A percentile compares a stretch with the other conserved stretches of the same genome.
Evolutionary conservation across 2,329 filamentous ascomycete genomes (phyloP).

Genomic region (Calonectria multiphialidica): DNA sequence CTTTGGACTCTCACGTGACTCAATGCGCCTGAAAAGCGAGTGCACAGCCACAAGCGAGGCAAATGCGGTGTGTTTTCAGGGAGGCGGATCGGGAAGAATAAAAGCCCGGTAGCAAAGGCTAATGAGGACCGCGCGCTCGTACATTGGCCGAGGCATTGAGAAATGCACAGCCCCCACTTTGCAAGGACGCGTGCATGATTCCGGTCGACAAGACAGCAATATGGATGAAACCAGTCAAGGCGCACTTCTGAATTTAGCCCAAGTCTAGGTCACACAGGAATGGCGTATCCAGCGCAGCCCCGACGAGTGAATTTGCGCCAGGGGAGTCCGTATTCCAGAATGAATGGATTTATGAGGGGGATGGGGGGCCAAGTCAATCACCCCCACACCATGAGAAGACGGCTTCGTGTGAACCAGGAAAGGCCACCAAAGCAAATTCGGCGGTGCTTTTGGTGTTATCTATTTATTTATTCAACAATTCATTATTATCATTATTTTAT

Average conservation of each 20-base stretch:
- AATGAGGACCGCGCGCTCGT: neutral
- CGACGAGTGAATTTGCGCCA: too few species aligned
- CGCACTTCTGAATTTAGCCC: neutral
- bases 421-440: too few species aligned
- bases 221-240: neutral
- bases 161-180: neutral
- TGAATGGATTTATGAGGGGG: too few species aligned
- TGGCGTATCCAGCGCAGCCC: too few species aligned
- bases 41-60: slow-evolving; percentile 1
- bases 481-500: too few species aligned
- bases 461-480: too few species aligned
- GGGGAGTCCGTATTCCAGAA: too few species aligned
- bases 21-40: neutral
- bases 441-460: too few species aligned
- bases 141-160: neutral
- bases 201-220: neutral
- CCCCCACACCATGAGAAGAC: too few species aligned
- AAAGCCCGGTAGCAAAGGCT: neutral
- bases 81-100: neutral
- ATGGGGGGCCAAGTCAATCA: too few species aligned
- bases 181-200: neutral
- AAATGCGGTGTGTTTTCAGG: neutral
- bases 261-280: neutral
- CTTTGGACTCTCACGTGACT: neutral
- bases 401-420: too few species aligned